Evolutionary conservation across 768 basidiomycete species (phyloP), one percentile per base, ranked within the genome.

Genomic region (Lactifluus hygrophoroides): DNA sequence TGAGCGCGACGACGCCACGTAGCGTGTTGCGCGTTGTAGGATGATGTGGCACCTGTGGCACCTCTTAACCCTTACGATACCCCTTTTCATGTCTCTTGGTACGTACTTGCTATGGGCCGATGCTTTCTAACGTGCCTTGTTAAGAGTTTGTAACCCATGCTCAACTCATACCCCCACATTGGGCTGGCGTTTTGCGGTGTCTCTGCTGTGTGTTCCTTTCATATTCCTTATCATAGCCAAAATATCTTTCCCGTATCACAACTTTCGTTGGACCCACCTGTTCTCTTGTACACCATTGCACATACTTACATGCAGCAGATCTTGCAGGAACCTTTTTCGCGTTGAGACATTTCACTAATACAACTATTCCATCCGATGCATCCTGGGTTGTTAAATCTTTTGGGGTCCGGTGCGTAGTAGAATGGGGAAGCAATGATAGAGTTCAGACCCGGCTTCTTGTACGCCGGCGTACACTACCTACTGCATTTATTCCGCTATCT

Each of bases 1-100:
- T 28, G 9, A 6, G 6, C 27, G n/a, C 13, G 25, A 56, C 51
- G n/a, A n/a, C n/a, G 0, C 60, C 54, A 14, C 47, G 23, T 5
- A 51, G 35, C 13, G 44, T 56, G 13, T 28, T 60, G 27, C 59
- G 59, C 21, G 49, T 60, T 27, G 59, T 60, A 21, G 54, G 27
- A 5, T 60, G 37, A 60, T 59, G 46, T n/a, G 86, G 86, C 42
- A 82, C 81, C 61, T 88, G n/a, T n/a, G n/a, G n/a, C n/a, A n/a
- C n/a, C n/a, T n/a, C n/a, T n/a, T n/a, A n/a, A n/a, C n/a, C n/a
- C n/a, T n/a, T n/a, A n/a, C n/a, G n/a, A n/a, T n/a, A n/a, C n/a
- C n/a, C n/a, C n/a, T n/a, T n/a, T n/a, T n/a, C n/a, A n/a, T n/a
- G n/a, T n/a, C n/a, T n/a, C n/a, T 21, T 46, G 28, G 40, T 59